These are phyloP conservation scores for Populus tremula DNA, from an alignment of 345 rosid species.

Conservation along the genomic window DNA sequence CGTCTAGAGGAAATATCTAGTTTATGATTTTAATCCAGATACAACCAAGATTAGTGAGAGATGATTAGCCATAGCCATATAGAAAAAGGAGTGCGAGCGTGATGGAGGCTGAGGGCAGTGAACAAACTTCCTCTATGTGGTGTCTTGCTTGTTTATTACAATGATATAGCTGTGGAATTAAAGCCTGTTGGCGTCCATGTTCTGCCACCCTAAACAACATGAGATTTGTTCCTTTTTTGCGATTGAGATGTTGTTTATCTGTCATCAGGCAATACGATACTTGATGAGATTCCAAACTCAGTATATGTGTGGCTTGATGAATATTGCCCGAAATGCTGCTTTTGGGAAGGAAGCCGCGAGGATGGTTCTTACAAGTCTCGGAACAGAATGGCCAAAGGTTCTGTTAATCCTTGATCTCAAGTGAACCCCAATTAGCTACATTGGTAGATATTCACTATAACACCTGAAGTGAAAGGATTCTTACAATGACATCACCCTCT, in stretches of 20 bases:
- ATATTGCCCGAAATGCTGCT: constrained; percentile 69
- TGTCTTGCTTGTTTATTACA: neutral
- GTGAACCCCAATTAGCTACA: neutral
- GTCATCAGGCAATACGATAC: constrained; percentile 62
- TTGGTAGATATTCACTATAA: neutral
- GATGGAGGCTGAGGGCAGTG: neutral
- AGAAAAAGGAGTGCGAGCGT: neutral
- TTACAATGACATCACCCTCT: neutral
- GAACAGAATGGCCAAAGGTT: constrained; percentile 59
- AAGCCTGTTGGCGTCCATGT: neutral
- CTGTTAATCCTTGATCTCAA: neutral
- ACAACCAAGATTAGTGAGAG: neutral
- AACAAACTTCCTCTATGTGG: neutral
- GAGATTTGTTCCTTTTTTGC: neutral
- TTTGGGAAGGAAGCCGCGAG: constrained; percentile 79
- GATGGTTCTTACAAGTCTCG: constrained; percentile 49
- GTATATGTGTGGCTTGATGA: constrained; percentile 79
- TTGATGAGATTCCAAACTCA: constrained; percentile 79
- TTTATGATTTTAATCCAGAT: neutral
- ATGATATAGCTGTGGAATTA: neutral
- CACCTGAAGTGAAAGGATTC: neutral
- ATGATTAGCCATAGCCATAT: too few relatives aligned
- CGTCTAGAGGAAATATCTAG: neutral
- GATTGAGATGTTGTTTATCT: neutral
- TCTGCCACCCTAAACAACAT: neutral